These are phyloP conservation scores for Cladosporium sp. DNA, from an alignment of 2,329 filamentous ascomycete genomes.

Conservation along the genomic window DNA sequence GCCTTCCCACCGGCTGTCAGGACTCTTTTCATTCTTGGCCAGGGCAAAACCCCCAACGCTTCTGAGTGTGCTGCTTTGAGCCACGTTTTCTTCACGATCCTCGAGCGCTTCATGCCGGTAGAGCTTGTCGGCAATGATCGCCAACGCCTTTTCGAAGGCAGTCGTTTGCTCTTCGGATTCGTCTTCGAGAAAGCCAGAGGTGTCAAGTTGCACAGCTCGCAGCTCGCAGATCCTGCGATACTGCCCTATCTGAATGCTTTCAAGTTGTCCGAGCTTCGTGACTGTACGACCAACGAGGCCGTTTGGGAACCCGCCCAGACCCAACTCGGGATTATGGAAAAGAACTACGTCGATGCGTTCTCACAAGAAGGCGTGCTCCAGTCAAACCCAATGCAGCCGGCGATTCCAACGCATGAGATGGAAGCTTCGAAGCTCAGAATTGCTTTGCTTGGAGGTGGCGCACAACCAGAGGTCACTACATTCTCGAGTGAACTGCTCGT, in stretches of 20 bases:
- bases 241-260: constrained; percentile 26
- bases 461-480: constrained; percentile 18
- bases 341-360: constrained; percentile 27
- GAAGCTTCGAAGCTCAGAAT: constrained; percentile 2
- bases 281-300: constrained; percentile 28
- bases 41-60: constrained; percentile 28
- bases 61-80: constrained; percentile 31
- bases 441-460: constrained; percentile 24
- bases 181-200: constrained; percentile 31
- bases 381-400: constrained; percentile 14
- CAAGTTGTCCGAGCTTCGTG: constrained; percentile 27
- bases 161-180: constrained; percentile 34
- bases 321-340: constrained; percentile 26
- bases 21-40: constrained; percentile 30
- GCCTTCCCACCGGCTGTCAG: constrained; percentile 33
- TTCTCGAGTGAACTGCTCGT: constrained; percentile 21
- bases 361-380: constrained; percentile 19
- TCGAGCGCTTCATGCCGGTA: constrained; percentile 28
- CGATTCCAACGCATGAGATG: constrained; percentile 12
- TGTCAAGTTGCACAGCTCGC: constrained; percentile 17
- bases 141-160: constrained; percentile 31
- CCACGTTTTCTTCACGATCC: constrained; percentile 28
- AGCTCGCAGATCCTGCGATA: constrained; percentile 19
- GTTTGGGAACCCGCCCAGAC: constrained; percentile 27
- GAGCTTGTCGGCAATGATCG: constrained; percentile 26